Evolutionary conservation across 148 eudicot species (phyloP).

Genomic region (Heliosperma pusillum): DNA sequence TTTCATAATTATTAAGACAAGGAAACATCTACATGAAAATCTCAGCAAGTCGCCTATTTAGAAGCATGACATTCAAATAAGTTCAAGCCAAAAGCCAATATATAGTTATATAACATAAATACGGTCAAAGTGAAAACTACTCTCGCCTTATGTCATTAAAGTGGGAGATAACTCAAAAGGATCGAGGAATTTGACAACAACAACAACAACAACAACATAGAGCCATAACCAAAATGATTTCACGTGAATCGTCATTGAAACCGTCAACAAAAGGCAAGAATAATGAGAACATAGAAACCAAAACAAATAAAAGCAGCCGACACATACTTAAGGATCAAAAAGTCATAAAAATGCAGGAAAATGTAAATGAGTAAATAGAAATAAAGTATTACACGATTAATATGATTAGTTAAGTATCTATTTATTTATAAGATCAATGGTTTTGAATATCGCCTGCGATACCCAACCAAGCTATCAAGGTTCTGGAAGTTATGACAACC

Average conservation of each 20-base stretch:
- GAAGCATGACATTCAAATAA: neutral
- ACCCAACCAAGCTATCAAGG: no score
- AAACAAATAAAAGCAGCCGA: neutral
- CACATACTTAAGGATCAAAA: neutral
- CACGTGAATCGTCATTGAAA: neutral
- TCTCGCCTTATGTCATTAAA: neutral
- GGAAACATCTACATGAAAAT: neutral
- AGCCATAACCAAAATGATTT: neutral
- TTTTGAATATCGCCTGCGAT: no score
- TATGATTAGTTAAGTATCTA: neutral
- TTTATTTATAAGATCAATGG: no score
- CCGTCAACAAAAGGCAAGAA: neutral
- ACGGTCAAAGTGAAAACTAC: neutral
- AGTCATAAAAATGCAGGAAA: neutral
- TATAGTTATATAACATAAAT: neutral
- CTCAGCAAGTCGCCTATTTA: neutral
- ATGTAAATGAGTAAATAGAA: neutral
- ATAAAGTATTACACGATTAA: no score
- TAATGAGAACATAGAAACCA: neutral
- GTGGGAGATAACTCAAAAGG: neutral
- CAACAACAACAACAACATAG: neutral
- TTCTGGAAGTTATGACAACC: no score
- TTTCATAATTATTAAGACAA: neutral
- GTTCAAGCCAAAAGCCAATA: neutral
- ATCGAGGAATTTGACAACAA: neutral